Base-by-base conservation (phyloP, 2,329 filamentous ascomycete species). In the Diaporthe capsici region DNA sequence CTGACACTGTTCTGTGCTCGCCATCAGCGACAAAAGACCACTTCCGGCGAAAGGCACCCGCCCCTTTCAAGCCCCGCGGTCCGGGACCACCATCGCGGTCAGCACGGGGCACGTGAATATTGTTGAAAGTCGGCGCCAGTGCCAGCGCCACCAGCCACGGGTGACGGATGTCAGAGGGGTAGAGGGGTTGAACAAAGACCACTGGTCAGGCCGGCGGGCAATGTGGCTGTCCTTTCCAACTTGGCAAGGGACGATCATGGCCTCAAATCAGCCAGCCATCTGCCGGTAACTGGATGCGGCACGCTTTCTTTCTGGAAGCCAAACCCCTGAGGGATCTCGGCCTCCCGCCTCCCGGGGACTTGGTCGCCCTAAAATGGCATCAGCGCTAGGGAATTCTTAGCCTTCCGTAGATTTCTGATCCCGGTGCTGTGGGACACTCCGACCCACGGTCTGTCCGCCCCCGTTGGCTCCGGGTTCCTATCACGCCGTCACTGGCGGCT, bases 51-150 rank as follows among this genome's bases (percentile, higher is more conserved):
- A 5, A 28, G 31, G 7, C 65, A 70, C 34, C 34, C 31, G 15
- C n/a, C 65, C 34, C 65, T 42, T 42, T 42, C n/a, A 42, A 10
- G 34, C 22, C 60, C 44, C 15, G 47, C 47, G 39, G 47, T 39
- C 47, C 63, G 25, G 63, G 63, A 9, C 31, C 63, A 17, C 34
- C 47, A 17, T 68, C 44, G 39, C 44, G 31, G 44, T 12, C 65
- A 70, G 65, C 49, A 70, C 65, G 25, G 49, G 31, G 34, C 65
- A 70, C 65, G 65, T 70, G 65, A 70, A 70, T n/a, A 4, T 37
- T 20, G 65, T 39, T 28, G 2, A 37, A 10, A 39, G 47, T 53
- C 65, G 44, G 31, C 12, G 34, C 12, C 31, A 28, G 47, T 47
- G 15, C 65, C 47, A 22, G 47, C 49, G 65, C 47, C 34, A 55